These are phyloP conservation scores for Voacanga thouarsii DNA, from an alignment of 257 asterid species.

Conservation along the genomic window DNA sequence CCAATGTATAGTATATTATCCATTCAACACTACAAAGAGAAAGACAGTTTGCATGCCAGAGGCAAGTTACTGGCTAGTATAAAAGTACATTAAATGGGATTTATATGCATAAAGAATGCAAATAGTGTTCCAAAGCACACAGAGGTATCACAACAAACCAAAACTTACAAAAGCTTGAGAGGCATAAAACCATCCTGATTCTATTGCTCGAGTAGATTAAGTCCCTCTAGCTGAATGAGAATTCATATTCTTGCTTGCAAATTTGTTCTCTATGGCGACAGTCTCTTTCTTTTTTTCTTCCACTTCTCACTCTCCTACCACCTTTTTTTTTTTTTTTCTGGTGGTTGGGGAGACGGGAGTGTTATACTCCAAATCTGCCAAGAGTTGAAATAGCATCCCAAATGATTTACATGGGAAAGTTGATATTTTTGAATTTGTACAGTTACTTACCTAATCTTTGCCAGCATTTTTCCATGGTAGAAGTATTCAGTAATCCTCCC, in stretches of 20 bases:
- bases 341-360: too few relatives aligned
- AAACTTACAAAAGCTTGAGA: not conserved
- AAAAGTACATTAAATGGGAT: not conserved
- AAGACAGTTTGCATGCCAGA: not conserved
- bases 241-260: not conserved
- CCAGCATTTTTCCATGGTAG: not conserved
- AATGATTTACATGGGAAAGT: not conserved
- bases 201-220: not conserved
- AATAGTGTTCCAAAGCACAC: not conserved
- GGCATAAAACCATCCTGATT: not conserved
- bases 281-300: too few relatives aligned
- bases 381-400: not conserved
- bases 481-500: not conserved
- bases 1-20: not conserved
- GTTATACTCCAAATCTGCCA: not conserved
- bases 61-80: not conserved
- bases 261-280: not conserved
- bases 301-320: too few relatives aligned
- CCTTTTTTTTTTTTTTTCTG: too few relatives aligned
- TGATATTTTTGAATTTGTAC: not conserved
- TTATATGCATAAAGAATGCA: not conserved
- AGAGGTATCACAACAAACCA: not conserved
- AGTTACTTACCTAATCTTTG: not conserved
- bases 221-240: not conserved
- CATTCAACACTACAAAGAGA: not conserved